Evolutionary conservation across 345 rosid genomes (phyloP).

Genomic region (rapeseed (Brassica napus)): DNA sequence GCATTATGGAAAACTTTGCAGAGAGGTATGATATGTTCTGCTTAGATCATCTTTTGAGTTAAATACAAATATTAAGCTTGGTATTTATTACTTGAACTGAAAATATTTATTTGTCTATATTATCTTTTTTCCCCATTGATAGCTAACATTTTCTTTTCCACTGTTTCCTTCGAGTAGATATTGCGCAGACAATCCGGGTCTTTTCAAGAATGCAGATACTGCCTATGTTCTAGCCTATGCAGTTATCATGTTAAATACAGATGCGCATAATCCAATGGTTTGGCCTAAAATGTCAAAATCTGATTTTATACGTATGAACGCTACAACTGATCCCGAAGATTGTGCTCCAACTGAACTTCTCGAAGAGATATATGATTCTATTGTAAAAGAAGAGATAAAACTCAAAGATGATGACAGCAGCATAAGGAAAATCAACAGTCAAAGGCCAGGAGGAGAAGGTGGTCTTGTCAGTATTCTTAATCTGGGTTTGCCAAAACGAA

Average conservation of each 20-base stretch:
- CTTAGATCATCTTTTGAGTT: background rate
- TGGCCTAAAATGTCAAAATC: constrained; percentile 98
- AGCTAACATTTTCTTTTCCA: constrained; percentile 33
- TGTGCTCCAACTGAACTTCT: constrained; percentile 81
- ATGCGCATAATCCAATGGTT: constrained; percentile 94
- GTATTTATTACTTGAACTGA: constrained; percentile 5
- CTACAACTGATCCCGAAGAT: constrained; percentile 71
- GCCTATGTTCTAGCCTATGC: constrained; percentile 99
- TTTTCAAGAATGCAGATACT: constrained; percentile 95
- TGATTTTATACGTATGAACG: constrained; percentile 88
- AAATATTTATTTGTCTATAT: constrained; percentile 18
- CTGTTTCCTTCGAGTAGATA: constrained; percentile 58
- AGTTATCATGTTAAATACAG: constrained; percentile 95
- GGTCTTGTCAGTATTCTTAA: constrained; percentile 87
- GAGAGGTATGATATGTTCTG: constrained; percentile 59
- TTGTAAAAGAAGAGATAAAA: constrained; percentile 93
- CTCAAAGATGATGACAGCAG: constrained; percentile 73
- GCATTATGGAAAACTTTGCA: constrained; percentile 98
- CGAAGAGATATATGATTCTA: constrained; percentile 92
- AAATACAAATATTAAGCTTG: constrained; percentile 11
- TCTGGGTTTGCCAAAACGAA: constrained; percentile 79
- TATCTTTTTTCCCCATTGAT: background rate
- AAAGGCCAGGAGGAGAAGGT: constrained; percentile 81
- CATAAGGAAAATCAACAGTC: constrained; percentile 59
- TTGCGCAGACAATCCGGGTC: constrained; percentile 93